phyloP scores from a whole-genome alignment of 169 alveolate species.

The Blepharisma undulans region DNA sequence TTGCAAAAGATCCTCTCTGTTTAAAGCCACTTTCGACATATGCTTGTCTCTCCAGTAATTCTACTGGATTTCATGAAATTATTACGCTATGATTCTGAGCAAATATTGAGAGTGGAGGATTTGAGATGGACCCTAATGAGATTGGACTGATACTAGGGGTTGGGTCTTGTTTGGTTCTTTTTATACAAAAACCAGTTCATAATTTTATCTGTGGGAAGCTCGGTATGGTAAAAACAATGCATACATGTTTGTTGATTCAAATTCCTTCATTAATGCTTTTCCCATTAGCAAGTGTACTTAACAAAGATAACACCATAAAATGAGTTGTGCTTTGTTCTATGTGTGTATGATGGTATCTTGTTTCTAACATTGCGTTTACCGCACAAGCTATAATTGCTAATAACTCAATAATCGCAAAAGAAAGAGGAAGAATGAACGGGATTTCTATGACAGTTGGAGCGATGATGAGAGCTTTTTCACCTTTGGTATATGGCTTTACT shows the following conservation, averaged over 20 bases:
- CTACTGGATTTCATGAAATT: background rate
- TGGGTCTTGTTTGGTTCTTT: background rate
- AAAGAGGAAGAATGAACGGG: conserved; percentile 36
- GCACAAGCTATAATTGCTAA: background rate
- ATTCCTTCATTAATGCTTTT: background rate
- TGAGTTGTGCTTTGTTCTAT: background rate
- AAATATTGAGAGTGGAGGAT: conserved; percentile 19
- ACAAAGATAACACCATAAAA: background rate
- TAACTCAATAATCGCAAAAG: conserved; percentile 6
- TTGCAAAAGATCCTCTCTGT: background rate
- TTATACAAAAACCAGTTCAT: background rate
- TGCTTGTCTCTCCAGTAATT: background rate
- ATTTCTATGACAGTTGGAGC: background rate
- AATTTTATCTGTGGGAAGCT: background rate
- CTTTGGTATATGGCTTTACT: background rate
- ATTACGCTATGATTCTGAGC: conserved; percentile 19
- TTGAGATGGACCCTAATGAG: conserved; percentile 9
- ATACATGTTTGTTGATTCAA: background rate
- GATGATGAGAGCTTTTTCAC: background rate
- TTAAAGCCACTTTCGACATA: background rate
- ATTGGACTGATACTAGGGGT: background rate
- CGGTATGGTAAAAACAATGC: background rate
- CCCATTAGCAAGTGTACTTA: background rate
- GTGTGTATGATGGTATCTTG: background rate
- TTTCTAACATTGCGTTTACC: background rate